Percentiles rank a stretch among this genome's conserved stretches.
phyloP scores from a whole-genome alignment of 2,329 filamentous ascomycete species.

The Scopulariopsis brevicaulis region DNA sequence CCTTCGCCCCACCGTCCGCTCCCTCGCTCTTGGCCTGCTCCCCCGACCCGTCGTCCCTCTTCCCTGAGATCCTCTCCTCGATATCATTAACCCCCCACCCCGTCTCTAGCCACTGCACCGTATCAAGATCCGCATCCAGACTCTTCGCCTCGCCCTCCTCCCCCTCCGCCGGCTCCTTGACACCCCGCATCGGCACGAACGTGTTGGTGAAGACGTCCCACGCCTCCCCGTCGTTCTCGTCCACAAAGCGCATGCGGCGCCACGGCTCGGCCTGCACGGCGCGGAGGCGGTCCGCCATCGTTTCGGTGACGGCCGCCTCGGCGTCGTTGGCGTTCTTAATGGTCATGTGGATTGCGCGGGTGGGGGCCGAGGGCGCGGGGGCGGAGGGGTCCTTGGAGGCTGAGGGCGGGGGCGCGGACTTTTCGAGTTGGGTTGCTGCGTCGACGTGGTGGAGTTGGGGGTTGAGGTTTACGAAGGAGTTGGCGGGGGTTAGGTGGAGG shows the following conservation, averaged over 20 bases:
- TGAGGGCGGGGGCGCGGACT: slow-evolving; percentile 21
- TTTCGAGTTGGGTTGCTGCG: slow-evolving; percentile 63
- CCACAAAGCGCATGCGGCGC: slow-evolving; percentile 67
- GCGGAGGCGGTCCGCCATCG: slow-evolving; percentile 64
- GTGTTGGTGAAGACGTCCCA: slow-evolving; percentile 68
- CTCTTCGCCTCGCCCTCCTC: background rate
- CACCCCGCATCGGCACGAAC: slow-evolving; percentile 30
- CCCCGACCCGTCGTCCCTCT: background rate
- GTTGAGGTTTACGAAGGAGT: slow-evolving; percentile 76
- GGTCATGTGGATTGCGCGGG: slow-evolving; percentile 75
- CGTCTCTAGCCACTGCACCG: slow-evolving; percentile 1
- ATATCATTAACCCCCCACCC: background rate
- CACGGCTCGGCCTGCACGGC: slow-evolving; percentile 74
- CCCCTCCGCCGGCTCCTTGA: background rate
- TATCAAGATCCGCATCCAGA: background rate
- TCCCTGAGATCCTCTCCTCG: background rate
- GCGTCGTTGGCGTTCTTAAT: slow-evolving; percentile 67
- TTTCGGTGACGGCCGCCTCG: slow-evolving; percentile 53
- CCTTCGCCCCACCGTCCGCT: background rate
- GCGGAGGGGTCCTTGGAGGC: slow-evolving; percentile 20
- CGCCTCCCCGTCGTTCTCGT: slow-evolving; percentile 66
- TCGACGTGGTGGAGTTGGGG: slow-evolving; percentile 92
- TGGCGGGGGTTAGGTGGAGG: slow-evolving; percentile 75
- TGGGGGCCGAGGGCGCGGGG: slow-evolving; percentile 30
- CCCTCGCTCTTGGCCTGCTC: background rate